Percentiles rank a stretch among this genome's conserved stretches.
These are phyloP conservation scores for Macrolepiota fuliginosa DNA, from an alignment of 768 basidiomycete species.

Conservation along the genomic window DNA sequence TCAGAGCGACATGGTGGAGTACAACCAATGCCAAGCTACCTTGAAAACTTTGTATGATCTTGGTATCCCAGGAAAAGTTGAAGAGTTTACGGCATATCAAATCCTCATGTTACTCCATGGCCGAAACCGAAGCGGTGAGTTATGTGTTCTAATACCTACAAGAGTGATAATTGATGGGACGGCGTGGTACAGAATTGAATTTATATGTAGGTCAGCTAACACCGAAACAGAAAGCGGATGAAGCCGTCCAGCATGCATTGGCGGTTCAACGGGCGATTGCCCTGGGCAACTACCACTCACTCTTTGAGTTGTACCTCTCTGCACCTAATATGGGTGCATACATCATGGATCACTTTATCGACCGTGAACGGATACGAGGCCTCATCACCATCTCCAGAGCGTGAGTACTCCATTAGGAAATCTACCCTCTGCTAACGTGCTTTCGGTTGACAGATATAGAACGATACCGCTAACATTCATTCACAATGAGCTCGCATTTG, in stretches of 20 bases:
- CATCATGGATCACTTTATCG: constrained; percentile 98
- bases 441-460: constrained; percentile 59
- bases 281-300: constrained; percentile 90
- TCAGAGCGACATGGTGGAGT: constrained; percentile 97
- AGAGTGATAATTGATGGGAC: neutral
- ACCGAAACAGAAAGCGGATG: constrained; percentile 78
- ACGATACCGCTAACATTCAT: constrained; percentile 77
- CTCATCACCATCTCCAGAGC: constrained; percentile 90
- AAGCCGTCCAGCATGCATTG: constrained; percentile 85
- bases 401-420: constrained; percentile 47
- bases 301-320: constrained; percentile 80
- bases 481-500: constrained; percentile 82
- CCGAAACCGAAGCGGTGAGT: constrained; percentile 86
- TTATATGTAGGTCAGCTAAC: constrained; percentile 97
- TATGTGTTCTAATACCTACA: neutral
- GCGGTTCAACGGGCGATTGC: constrained; percentile 85
- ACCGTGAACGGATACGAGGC: constrained; percentile 84
- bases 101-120: constrained; percentile 96
- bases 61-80: constrained; percentile 87
- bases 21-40: constrained; percentile 95
- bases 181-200: constrained; percentile 73
- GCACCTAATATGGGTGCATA: constrained; percentile 98
- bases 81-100: constrained; percentile 97
- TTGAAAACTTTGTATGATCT: constrained; percentile 89
- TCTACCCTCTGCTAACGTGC: constrained; percentile 1